phyloP scores from a whole-genome alignment of 495 filamentous ascomycete genomes.

The Xylaria flabelliformis region DNA sequence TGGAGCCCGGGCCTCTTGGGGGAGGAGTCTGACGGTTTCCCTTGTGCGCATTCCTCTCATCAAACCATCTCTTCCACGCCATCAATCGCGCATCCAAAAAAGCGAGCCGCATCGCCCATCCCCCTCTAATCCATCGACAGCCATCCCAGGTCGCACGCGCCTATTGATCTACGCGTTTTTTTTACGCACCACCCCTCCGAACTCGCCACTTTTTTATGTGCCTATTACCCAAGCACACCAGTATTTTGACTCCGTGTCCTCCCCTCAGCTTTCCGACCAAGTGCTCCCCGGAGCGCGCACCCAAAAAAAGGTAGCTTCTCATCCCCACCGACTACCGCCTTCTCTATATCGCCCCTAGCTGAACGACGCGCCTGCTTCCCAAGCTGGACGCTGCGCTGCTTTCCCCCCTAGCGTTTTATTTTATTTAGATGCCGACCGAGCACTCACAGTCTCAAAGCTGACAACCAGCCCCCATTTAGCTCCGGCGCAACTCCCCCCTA shows the following conservation, averaged over 20 bases:
- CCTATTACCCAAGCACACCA: conserved; percentile 17
- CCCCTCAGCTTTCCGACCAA: conserved; percentile 20
- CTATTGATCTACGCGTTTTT: conserved; percentile 51
- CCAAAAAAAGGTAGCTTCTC: conserved; percentile 30
- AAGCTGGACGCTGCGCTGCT: conserved; percentile 38
- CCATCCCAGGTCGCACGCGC: conserved; percentile 54
- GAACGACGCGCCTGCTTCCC: conserved; percentile 35
- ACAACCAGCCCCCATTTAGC: conserved; percentile 8
- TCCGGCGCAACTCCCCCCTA: conserved; percentile 25
- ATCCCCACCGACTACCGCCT: conserved; percentile 35
- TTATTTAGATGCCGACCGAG: not conserved
- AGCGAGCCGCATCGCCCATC: conserved; percentile 55
- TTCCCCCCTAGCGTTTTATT: not conserved
- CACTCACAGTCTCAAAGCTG: not conserved
- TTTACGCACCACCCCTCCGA: conserved; percentile 38
- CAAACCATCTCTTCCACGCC: conserved; percentile 53
- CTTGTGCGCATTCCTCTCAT: conserved; percentile 61
- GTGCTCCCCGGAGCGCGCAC: conserved; percentile 38
- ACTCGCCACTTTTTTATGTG: conserved; percentile 33
- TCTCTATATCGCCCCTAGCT: conserved; percentile 35
- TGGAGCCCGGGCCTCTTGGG: conserved; percentile 26
- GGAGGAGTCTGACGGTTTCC: conserved; percentile 30
- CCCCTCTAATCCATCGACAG: conserved; percentile 57
- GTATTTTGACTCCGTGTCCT: conserved; percentile 28
- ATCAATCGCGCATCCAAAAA: conserved; percentile 61